Conservation (phyloP, 768 basidiomycete species). For the Podaxis carcinomalis region DNA sequence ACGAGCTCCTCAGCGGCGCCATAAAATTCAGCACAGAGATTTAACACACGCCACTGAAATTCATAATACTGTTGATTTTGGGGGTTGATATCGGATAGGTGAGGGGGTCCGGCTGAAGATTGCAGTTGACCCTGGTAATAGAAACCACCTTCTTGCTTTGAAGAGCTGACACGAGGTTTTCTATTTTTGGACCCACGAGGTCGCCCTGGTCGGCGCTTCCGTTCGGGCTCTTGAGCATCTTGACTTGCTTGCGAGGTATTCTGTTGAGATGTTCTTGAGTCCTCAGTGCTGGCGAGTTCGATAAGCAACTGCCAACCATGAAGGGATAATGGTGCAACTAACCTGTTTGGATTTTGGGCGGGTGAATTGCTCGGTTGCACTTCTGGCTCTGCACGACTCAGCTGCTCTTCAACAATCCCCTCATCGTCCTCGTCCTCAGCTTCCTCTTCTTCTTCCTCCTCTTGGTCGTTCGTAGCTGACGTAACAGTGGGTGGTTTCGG, state of each 20-base stretch:
- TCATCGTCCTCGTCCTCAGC: slow-evolving; percentile 76
- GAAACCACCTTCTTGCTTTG: slow-evolving; percentile 37
- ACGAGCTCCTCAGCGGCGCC: slow-evolving; percentile 81
- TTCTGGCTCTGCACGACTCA: slow-evolving; percentile 44
- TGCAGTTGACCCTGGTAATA: slow-evolving; percentile 33
- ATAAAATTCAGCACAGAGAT: slow-evolving; percentile 83
- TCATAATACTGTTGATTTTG: slow-evolving; percentile 80
- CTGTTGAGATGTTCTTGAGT: slow-evolving; percentile 4
- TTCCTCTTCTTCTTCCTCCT: slow-evolving; percentile 56
- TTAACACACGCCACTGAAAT: slow-evolving; percentile 81
- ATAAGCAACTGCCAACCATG: not conserved
- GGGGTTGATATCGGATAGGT: slow-evolving; percentile 47
- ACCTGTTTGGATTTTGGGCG: slow-evolving; percentile 31
- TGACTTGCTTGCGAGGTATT: slow-evolving; percentile 4
- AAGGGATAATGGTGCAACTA: slow-evolving; percentile 18
- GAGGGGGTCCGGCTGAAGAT: slow-evolving; percentile 30
- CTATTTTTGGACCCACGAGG: slow-evolving; percentile 79
- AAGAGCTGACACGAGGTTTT: slow-evolving; percentile 34
- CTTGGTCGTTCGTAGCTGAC: slow-evolving; percentile 27
- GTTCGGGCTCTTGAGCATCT: slow-evolving; percentile 24
- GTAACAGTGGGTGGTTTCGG: slow-evolving; percentile 4
- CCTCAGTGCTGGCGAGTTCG: not conserved
- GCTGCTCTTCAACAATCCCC: slow-evolving; percentile 66
- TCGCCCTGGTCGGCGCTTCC: slow-evolving; percentile 73
- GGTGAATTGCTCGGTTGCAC: slow-evolving; percentile 34